Base-by-base conservation (phyloP, 805 yeast genomes). In the Maudiozyma saulgeensis region DNA sequence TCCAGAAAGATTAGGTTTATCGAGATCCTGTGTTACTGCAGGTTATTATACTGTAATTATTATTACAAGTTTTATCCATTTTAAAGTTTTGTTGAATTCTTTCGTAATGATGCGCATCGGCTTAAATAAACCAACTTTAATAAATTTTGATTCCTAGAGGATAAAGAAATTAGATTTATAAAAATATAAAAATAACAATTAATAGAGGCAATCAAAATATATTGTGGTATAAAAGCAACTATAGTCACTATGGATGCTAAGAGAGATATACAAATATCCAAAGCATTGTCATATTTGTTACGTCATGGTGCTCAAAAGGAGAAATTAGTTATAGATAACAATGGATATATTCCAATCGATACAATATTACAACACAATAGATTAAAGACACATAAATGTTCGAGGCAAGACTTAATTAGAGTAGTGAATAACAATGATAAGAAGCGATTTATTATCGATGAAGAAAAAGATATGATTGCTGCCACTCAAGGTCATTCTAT, bases 401-500 rank as follows among this genome's bases (percentile, higher is more conserved):
- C 86, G 0, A 46, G 68, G 1, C 78, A 75, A 15, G 93, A 85
- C 50, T 61, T 93, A 3, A 58, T 69, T 41, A 59, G 78, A 18
- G 74, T 88, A 1, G 96, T 89, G 0, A 72, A 64, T 0, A 69
- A 63, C 7, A 86, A 90, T 58, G 80, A 75, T 48, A 91, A 91
- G 67, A 74, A 82, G 56, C 65, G 99, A 48, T 91, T 82, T 66
- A 73, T 75, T 35, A 52, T 89, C 12, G 68, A 64, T 44, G 11
- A 15, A 11, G 49, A 48, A 5, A 56, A 56, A 9, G 66, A 62
- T 6, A 68, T 56, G 4, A 78, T 91, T n/a, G 79, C 97, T 61
- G 98, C 99, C 3, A 82, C 83, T 47, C 99, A 93, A 66, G 99
- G 99, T 4, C 99, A 93, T 64, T 81, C 95, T 0, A 68, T 91